Evolutionary conservation across 805 yeast species (phyloP).

Genomic region (Candida vaughaniae): DNA sequence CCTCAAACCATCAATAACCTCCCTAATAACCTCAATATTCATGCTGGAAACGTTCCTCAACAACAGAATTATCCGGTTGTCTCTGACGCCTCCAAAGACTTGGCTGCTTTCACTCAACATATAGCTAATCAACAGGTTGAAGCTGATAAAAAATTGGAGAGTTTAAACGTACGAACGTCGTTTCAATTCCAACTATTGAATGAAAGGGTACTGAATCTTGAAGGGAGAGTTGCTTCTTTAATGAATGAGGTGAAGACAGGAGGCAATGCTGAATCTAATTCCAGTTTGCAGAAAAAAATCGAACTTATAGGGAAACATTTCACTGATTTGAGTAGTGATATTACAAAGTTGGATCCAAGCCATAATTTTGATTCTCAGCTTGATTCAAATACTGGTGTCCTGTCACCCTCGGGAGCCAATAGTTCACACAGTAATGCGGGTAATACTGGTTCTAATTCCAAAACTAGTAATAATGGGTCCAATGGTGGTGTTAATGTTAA

Average conservation of each 20-base stretch:
- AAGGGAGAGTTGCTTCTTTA: constrained; percentile 3
- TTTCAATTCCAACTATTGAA: constrained; percentile 13
- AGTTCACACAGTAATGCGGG: background rate
- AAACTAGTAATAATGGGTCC: background rate
- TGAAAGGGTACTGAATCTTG: constrained; percentile 11
- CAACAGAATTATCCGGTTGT: background rate
- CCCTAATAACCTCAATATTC: no score
- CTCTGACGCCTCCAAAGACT: background rate
- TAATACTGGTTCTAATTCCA: background rate
- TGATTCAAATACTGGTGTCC: background rate
- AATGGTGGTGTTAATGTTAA: background rate
- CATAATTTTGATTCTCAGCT: background rate
- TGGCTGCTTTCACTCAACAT: background rate
- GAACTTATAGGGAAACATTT: constrained; percentile 15
- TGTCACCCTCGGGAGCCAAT: background rate
- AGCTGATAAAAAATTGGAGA: constrained; percentile 21
- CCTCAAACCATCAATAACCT: background rate
- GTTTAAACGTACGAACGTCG: constrained; percentile 15
- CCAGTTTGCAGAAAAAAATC: constrained; percentile 11
- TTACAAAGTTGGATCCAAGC: constrained; percentile 9
- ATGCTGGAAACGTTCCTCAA: no score
- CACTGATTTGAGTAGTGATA: constrained; percentile 16
- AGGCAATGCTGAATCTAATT: constrained; percentile 1
- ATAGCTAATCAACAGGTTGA: constrained; percentile 12
- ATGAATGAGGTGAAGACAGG: constrained; percentile 2